Conservation (phyloP, 2,329 filamentous ascomycete species). For the Ceratocystis diversiconidia region DNA sequence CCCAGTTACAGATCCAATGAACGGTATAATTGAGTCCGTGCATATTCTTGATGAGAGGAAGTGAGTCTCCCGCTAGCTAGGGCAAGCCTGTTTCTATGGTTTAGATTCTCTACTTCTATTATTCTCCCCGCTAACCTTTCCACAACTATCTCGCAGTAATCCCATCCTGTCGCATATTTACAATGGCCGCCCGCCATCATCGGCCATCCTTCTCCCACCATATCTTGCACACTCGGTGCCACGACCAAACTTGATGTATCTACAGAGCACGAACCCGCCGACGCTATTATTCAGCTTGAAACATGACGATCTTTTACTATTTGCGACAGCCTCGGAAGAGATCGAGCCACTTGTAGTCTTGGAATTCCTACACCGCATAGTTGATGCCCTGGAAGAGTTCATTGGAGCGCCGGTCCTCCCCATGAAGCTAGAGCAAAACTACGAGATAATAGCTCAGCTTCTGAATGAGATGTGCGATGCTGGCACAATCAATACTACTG, state of each 20-base stretch:
- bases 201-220: conserved; percentile 63
- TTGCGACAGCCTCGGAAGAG: conserved; percentile 73
- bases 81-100: background rate
- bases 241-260: conserved; percentile 73
- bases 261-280: conserved; percentile 67
- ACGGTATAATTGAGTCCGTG: conserved; percentile 79
- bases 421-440: conserved; percentile 73
- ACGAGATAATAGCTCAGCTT: conserved; percentile 87
- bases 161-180: conserved; percentile 83
- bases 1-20: conserved; percentile 40
- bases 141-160: conserved; percentile 38
- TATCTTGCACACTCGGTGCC: conserved; percentile 73
- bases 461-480: conserved; percentile 94
- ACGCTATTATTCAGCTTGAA: conserved; percentile 76
- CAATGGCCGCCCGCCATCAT: conserved; percentile 63
- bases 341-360: conserved; percentile 79
- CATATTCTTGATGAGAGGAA: conserved; percentile 96
- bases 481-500: conserved; percentile 76
- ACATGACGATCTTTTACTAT: conserved; percentile 77
- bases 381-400: conserved; percentile 90
- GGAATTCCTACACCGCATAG: conserved; percentile 84
- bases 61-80: conserved; percentile 36
- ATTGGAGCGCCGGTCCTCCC: conserved; percentile 75
- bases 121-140: background rate
- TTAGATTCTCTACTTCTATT: background rate